These are phyloP conservation scores for Mallotus nudiflorus DNA, from an alignment of 345 rosid genomes.

Conservation along the genomic window DNA sequence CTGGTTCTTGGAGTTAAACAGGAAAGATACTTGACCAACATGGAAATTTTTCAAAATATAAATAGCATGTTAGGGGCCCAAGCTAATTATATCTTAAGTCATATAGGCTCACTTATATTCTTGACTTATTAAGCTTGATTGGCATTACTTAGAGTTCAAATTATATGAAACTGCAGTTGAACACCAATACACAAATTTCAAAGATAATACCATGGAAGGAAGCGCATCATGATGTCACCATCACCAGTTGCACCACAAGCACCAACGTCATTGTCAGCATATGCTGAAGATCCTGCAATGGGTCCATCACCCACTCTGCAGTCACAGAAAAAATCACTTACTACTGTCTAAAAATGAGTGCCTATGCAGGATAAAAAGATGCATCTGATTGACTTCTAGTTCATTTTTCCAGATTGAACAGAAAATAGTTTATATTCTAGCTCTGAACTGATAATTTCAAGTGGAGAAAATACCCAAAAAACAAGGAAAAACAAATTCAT, in stretches of 20 bases:
- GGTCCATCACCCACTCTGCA: conserved; percentile 96
- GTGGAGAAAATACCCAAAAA: too few relatives aligned
- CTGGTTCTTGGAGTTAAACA: not conserved
- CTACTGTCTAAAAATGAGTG: conserved; percentile 7
- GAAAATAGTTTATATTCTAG: not conserved
- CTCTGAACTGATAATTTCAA: not conserved
- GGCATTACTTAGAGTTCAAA: too few relatives aligned
- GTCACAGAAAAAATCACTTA: conserved; percentile 13
- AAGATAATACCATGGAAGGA: conserved; percentile 79
- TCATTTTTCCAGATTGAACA: not conserved
- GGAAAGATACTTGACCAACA: not conserved
- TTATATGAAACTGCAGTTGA: too few relatives aligned
- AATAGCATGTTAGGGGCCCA: not conserved
- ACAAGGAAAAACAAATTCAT: not conserved
- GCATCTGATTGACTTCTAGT: not conserved
- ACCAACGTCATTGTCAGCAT: conserved; percentile 80
- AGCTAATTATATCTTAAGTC: not conserved
- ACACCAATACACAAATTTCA: not conserved
- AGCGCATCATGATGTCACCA: conserved; percentile 98
- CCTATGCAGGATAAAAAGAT: not conserved
- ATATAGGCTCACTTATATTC: not conserved
- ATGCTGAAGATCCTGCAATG: conserved; percentile 84
- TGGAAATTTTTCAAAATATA: not conserved
- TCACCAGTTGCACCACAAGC: conserved; percentile 99
- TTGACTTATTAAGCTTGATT: not conserved